phyloP scores from a whole-genome alignment of 192 early-diverging fungal genomes.

The Coemansia sp. region DNA sequence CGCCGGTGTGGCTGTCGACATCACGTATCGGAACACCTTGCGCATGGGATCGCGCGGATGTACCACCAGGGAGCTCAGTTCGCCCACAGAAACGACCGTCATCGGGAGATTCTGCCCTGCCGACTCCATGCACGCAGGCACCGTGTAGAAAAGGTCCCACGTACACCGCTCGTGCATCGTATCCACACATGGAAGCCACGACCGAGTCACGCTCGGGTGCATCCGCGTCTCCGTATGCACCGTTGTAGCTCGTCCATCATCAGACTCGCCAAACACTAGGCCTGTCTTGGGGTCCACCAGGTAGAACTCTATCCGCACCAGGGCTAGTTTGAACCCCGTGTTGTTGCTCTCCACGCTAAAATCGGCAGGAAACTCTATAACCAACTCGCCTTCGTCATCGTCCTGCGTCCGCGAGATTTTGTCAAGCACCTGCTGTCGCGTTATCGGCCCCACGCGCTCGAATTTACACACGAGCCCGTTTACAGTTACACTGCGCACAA shows the following conservation, averaged over 20 bases:
- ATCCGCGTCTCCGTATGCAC: slow-evolving; percentile 70
- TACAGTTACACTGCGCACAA: slow-evolving; percentile 32
- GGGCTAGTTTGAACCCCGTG: slow-evolving; percentile 1
- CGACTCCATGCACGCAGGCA: slow-evolving; percentile 51
- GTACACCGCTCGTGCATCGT: slow-evolving; percentile 63
- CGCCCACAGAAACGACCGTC: slow-evolving; percentile 64
- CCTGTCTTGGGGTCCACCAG: slow-evolving; percentile 32
- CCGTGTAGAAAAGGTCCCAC: slow-evolving; percentile 78
- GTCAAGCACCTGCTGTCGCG: slow-evolving; percentile 22
- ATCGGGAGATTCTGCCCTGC: slow-evolving; percentile 15
- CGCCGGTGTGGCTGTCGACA: slow-evolving; percentile 67
- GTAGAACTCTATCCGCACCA: slow-evolving; percentile 49
- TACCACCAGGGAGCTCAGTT: slow-evolving; percentile 63
- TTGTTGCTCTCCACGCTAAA: background rate
- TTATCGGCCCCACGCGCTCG: slow-evolving; percentile 14
- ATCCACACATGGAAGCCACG: slow-evolving; percentile 83
- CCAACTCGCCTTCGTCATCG: slow-evolving; percentile 23
- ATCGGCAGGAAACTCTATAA: slow-evolving; percentile 20
- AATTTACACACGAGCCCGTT: slow-evolving; percentile 26
- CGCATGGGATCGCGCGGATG: slow-evolving; percentile 61
- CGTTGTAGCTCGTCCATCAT: background rate
- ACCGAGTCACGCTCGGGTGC: slow-evolving; percentile 64
- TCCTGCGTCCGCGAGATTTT: slow-evolving; percentile 17
- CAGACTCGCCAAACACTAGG: slow-evolving; percentile 25
- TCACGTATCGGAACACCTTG: slow-evolving; percentile 68